phyloP scores from a whole-genome alignment of 805 yeast species.

The Phaffomyces antillensis region DNA sequence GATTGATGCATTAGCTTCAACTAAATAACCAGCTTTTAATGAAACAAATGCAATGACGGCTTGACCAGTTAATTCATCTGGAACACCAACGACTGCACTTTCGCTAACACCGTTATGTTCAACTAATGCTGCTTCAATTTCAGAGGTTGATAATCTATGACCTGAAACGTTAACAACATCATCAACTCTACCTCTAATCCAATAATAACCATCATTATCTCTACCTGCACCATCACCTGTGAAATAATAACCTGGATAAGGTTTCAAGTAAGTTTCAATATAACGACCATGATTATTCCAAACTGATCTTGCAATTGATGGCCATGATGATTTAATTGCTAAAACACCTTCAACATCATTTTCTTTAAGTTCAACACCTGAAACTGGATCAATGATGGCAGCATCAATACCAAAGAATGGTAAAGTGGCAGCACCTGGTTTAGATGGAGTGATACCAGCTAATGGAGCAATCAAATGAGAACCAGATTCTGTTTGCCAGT shows the following conservation, averaged over 20 bases:
- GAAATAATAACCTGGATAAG: conserved; percentile 90
- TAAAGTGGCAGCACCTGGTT: conserved; percentile 94
- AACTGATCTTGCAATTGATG: conserved; percentile 96
- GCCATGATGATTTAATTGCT: conserved; percentile 90
- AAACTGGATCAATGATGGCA: conserved; percentile 85
- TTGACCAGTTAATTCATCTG: conserved; percentile 95
- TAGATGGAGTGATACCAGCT: conserved; percentile 91
- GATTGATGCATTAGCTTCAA: conserved; percentile 24
- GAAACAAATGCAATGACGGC: conserved; percentile 90
- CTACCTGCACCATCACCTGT: conserved; percentile 99
- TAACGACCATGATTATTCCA: conserved; percentile 82
- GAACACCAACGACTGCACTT: conserved; percentile 93
- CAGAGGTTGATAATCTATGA: conserved; percentile 97
- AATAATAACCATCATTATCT: conserved; percentile 91
- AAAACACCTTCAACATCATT: conserved; percentile 95
- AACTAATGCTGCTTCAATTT: conserved; percentile 86
- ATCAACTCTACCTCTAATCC: conserved; percentile 98
- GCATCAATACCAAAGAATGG: conserved; percentile 96
- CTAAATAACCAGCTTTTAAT: conserved; percentile 46
- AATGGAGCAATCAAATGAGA: conserved; percentile 91
- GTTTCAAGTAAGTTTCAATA: conserved; percentile 86
- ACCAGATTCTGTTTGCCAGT: conserved; percentile 99
- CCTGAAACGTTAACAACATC: conserved; percentile 98
- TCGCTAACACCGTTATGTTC: conserved; percentile 81
- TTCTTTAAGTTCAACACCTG: conserved; percentile 77